phyloP scores from a whole-genome alignment of 495 filamentous ascomycete species.

The Thozetella sp. region DNA sequence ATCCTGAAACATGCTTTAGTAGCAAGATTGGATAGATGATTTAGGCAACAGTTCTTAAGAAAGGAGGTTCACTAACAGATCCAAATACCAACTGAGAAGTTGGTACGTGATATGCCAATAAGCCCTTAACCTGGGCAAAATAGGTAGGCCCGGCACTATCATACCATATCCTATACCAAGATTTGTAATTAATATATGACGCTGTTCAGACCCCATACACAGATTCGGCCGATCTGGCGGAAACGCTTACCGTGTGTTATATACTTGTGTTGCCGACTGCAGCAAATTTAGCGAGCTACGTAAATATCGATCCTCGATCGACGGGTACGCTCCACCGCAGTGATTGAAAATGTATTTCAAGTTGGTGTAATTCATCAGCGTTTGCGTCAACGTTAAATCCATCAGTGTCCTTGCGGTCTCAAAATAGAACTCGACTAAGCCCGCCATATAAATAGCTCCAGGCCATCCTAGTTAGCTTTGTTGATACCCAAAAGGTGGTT shows the following conservation, averaged over 20 bases:
- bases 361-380: constrained; percentile 8
- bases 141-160: constrained; percentile 8
- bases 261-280: constrained; percentile 4
- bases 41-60: background rate
- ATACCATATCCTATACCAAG: constrained; percentile 5
- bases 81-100: constrained; percentile 7
- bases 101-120: constrained; percentile 4
- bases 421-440: constrained; percentile 6
- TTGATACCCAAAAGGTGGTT: background rate
- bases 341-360: background rate
- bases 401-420: constrained; percentile 9
- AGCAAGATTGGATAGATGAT: background rate
- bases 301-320: constrained; percentile 4
- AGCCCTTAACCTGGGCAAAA: constrained; percentile 8
- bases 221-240: background rate
- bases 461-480: background rate
- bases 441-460: background rate
- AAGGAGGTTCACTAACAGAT: background rate
- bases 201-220: background rate
- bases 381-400: constrained; percentile 6
- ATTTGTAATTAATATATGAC: background rate
- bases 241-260: background rate
- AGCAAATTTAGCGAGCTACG: background rate
- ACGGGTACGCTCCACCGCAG: background rate
- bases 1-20: background rate